A percentile compares a stretch with the other conserved stretches of the same genome.
These are phyloP conservation scores for Cystofilobasidium ferigula DNA, from an alignment of 768 basidiomycete species.

Conservation along the genomic window DNA sequence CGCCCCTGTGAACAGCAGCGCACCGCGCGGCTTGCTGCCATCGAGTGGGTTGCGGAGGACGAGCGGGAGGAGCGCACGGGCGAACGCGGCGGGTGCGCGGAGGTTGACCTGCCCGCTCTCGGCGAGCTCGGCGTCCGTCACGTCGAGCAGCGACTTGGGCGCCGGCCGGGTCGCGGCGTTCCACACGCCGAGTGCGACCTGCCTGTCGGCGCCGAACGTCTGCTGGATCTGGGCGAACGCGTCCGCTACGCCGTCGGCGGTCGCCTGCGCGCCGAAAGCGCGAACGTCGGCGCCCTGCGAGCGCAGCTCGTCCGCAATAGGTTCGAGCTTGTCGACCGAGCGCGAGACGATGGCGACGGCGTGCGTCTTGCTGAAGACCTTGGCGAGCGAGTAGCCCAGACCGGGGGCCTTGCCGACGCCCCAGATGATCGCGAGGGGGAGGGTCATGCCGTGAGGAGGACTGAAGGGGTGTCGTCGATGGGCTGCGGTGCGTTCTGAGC, in stretches of 20 bases:
- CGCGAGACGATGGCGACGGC: constrained; percentile 32
- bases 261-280: neutral
- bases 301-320: constrained; percentile 19
- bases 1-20: constrained; percentile 32
- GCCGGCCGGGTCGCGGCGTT: constrained; percentile 2
- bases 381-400: constrained; percentile 14
- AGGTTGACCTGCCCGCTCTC: constrained; percentile 20
- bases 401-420: constrained; percentile 5
- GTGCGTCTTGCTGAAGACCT: neutral
- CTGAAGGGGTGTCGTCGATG: no score
- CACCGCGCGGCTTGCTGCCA: constrained; percentile 15
- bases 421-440: constrained; percentile 21
- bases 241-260: neutral
- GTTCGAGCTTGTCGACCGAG: constrained; percentile 12
- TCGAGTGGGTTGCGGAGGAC: constrained; percentile 2
- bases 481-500: no score
- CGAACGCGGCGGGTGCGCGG: constrained; percentile 29
- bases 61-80: constrained; percentile 20
- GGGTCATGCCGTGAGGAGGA: no score
- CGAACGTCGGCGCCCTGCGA: neutral
- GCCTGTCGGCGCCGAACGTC: neutral
- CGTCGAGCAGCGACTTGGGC: neutral
- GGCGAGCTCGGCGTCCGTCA: constrained; percentile 15
- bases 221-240: constrained; percentile 18
- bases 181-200: constrained; percentile 10